Evolutionary conservation across 805 yeast species (phyloP).

Genomic region (Sugiyamaella mastotermitis): DNA sequence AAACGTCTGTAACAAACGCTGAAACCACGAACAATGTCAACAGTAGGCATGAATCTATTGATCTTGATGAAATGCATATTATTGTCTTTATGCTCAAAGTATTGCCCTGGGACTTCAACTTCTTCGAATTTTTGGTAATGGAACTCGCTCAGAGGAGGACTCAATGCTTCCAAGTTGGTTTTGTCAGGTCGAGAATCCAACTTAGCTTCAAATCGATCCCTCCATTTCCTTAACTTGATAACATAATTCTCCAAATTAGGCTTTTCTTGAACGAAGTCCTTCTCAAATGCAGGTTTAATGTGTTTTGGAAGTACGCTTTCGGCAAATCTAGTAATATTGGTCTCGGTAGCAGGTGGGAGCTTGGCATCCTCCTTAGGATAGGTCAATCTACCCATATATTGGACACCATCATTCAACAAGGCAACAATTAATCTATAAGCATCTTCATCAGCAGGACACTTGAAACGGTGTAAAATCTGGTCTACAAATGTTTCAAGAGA

Average conservation of each 20-base stretch:
- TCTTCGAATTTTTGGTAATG: conserved; percentile 98
- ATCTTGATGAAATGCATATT: conserved; percentile 89
- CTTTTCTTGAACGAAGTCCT: conserved; percentile 78
- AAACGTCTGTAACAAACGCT: conserved; percentile 85
- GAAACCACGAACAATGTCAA: conserved; percentile 84
- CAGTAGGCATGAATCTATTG: conserved; percentile 83
- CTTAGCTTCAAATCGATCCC: conserved; percentile 86
- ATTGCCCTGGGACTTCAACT: conserved; percentile 96
- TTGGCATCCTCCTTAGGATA: conserved; percentile 84
- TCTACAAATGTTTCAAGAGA: conserved; percentile 93
- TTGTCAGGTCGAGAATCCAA: conserved; percentile 76
- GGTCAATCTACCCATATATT: conserved; percentile 77
- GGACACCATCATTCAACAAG: conserved; percentile 86
- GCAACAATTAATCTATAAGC: conserved; percentile 93
- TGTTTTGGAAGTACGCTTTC: conserved; percentile 88
- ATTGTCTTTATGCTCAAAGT: conserved; percentile 78
- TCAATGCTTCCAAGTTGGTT: conserved; percentile 79
- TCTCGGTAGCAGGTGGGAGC: conserved; percentile 86
- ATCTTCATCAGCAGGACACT: conserved; percentile 91
- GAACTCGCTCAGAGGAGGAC: conserved; percentile 94
- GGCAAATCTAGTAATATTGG: conserved; percentile 81
- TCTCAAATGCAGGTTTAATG: conserved; percentile 82
- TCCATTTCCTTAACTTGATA: conserved; percentile 79
- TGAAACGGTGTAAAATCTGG: conserved; percentile 89
- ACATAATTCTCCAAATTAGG: conserved; percentile 89